phyloP scores from a whole-genome alignment of 2,329 filamentous ascomycete species.

The Colletotrichum camelliae region DNA sequence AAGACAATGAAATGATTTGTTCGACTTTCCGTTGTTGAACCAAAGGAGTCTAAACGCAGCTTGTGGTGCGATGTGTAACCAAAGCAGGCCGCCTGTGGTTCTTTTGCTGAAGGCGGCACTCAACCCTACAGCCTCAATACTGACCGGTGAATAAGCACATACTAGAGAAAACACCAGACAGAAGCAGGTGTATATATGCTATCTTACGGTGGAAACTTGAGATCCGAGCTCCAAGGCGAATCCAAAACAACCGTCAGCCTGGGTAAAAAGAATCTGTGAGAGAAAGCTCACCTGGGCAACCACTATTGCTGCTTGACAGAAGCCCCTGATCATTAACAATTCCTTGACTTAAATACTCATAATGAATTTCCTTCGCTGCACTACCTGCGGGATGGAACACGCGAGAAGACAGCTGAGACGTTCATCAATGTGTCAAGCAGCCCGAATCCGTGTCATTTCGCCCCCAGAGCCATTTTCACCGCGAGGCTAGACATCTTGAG shows the following conservation, averaged over 20 bases:
- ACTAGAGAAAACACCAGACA: neutral
- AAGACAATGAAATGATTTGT: neutral
- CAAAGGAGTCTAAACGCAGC: neutral
- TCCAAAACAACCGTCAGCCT: no score
- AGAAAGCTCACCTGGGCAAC: no score
- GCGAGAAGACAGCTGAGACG: no score
- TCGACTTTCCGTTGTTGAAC: no score
- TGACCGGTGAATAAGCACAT: rapidly evolving
- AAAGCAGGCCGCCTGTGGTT: neutral
- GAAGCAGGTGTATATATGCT: neutral
- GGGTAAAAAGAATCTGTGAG: no score
- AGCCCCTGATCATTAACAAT: neutral
- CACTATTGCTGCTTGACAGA: neutral
- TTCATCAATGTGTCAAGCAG: no score
- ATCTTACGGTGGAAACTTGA: no score
- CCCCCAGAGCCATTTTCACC: neutral
- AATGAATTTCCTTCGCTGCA: neutral
- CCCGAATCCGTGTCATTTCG: neutral
- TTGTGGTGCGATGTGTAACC: neutral
- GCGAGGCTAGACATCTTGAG: rapidly evolving
- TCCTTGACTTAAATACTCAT: neutral
- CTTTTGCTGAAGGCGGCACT: neutral
- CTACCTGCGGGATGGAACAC: rapidly evolving
- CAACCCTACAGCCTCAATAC: neutral
- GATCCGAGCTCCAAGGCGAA: no score